Evolutionary conservation across 2,329 filamentous ascomycete species (phyloP).

Genomic region (Sordariomycetes sp.): DNA sequence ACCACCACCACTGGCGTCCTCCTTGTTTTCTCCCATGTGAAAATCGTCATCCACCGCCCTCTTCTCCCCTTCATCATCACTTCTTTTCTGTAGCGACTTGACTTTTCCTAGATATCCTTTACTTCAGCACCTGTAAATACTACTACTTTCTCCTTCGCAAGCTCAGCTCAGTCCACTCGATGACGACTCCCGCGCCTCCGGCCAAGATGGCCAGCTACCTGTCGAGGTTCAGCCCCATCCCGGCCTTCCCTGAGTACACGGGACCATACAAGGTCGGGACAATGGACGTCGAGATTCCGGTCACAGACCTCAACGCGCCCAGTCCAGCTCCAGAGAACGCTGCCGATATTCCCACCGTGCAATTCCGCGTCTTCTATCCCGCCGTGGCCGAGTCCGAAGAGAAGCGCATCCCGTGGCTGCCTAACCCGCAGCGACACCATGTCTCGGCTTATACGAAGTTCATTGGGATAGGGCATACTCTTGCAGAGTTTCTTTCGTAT

Average conservation of each 20-base stretch:
- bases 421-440: conserved; percentile 65
- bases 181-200: conserved; percentile 5
- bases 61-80: too few relatives aligned
- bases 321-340: conserved; percentile 43
- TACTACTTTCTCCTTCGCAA: too few relatives aligned
- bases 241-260: conserved; percentile 64
- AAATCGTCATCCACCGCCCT: too few relatives aligned
- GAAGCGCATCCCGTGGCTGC: conserved; percentile 66
- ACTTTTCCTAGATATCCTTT: too few relatives aligned
- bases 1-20: too few relatives aligned
- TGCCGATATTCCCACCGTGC: conserved; percentile 58
- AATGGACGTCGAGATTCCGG: conserved; percentile 71
- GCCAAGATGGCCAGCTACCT: conserved; percentile 36
- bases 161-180: too few relatives aligned
- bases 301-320: conserved; percentile 47
- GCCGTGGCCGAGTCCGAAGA: conserved; percentile 42
- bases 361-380: conserved; percentile 78
- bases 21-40: too few relatives aligned
- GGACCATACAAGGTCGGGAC: conserved; percentile 74
- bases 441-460: conserved; percentile 70
- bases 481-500: conserved; percentile 53
- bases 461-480: conserved; percentile 51
- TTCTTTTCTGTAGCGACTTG: too few relatives aligned
- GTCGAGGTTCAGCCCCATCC: conserved; percentile 57
- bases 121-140: too few relatives aligned